These are phyloP conservation scores for Naegleria lovaniensis DNA, from an alignment of 208 protist genomes.

Conservation along the genomic window DNA sequence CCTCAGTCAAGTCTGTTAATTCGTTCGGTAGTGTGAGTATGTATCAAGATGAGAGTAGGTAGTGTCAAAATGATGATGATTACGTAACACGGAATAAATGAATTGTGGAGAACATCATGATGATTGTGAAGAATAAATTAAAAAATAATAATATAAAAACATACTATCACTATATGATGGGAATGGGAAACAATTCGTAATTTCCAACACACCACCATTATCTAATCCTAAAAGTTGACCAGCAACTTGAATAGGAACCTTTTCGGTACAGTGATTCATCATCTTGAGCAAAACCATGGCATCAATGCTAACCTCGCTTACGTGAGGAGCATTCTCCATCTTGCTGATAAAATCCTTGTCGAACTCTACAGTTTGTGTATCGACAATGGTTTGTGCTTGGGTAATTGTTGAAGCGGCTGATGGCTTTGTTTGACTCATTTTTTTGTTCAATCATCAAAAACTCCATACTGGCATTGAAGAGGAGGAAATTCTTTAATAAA, in stretches of 20 bases:
- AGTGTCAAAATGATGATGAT: too few species aligned
- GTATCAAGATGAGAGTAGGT: too few species aligned
- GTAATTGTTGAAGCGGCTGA: neutral
- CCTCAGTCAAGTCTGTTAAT: neutral
- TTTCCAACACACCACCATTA: neutral
- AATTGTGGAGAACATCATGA: too few species aligned
- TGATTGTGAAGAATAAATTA: neutral
- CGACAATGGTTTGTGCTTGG: neutral
- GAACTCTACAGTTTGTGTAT: neutral
- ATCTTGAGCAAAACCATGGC: slow-evolving; percentile 4
- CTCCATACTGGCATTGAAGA: neutral
- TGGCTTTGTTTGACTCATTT: neutral
- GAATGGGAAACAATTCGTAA: slow-evolving; percentile 18
- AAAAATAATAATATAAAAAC: neutral
- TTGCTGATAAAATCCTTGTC: neutral
- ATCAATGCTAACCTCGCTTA: neutral
- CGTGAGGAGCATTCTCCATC: neutral
- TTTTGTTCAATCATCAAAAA: neutral
- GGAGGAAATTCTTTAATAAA: too few species aligned
- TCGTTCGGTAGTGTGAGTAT: neutral
- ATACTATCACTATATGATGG: neutral
- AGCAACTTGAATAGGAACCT: neutral
- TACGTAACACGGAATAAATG: too few species aligned
- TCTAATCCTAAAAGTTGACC: slow-evolving; percentile 1
- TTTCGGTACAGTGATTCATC: slow-evolving; percentile 25